A percentile compares a stretch with the other conserved stretches of the same genome.
phyloP scores from a whole-genome alignment of 148 eudicot species.

The Amaranthus cruentus region DNA sequence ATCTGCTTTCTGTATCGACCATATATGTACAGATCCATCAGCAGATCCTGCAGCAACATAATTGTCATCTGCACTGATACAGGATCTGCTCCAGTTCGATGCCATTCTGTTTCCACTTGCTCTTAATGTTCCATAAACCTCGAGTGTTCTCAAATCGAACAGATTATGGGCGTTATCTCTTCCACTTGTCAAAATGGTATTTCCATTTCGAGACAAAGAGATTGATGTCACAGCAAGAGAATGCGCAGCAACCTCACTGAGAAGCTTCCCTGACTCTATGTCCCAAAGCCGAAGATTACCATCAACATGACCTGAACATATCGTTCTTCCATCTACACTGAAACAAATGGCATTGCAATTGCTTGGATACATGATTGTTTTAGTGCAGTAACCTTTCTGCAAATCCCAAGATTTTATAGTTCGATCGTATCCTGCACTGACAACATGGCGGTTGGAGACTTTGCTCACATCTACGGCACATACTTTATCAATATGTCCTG shows the following conservation, averaged over 20 bases:
- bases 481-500: slow-evolving; percentile 89
- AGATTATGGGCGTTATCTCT: slow-evolving; percentile 88
- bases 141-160: slow-evolving; percentile 72
- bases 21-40: slow-evolving; percentile 79
- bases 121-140: slow-evolving; percentile 68
- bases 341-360: slow-evolving; percentile 79
- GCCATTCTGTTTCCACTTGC: slow-evolving; percentile 71
- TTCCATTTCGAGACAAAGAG: slow-evolving; percentile 72
- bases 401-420: slow-evolving; percentile 94
- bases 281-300: slow-evolving; percentile 93
- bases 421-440: slow-evolving; percentile 85
- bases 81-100: slow-evolving; percentile 94
- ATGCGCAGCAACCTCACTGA: slow-evolving; percentile 88
- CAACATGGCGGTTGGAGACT: slow-evolving; percentile 61
- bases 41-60: slow-evolving; percentile 94
- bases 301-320: slow-evolving; percentile 88
- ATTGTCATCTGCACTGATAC: slow-evolving; percentile 81
- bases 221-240: slow-evolving; percentile 72
- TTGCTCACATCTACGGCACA: slow-evolving; percentile 91
- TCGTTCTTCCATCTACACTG: slow-evolving; percentile 74
- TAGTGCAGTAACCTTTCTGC: slow-evolving; percentile 72
- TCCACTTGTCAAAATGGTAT: slow-evolving; percentile 72
- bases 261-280: slow-evolving; percentile 69
- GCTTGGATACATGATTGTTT: slow-evolving; percentile 73
- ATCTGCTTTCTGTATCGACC: slow-evolving; percentile 64